Evolutionary conservation across 768 basidiomycete genomes (phyloP).

Genomic region (Serendipita sp.): DNA sequence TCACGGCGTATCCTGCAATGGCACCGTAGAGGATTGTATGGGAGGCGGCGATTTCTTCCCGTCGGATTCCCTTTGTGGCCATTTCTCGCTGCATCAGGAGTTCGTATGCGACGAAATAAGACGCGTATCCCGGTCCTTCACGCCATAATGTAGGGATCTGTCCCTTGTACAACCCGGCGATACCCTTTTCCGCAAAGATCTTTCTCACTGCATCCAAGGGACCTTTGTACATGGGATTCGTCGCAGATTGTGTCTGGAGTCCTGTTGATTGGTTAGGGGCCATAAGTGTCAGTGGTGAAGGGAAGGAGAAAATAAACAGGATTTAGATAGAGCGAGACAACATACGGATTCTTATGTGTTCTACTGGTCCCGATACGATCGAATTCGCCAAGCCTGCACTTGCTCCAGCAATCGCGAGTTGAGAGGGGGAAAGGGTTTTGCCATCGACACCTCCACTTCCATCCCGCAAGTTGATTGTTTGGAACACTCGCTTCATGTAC

Average conservation of each 20-base stretch:
- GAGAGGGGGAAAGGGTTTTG: constrained; percentile 36
- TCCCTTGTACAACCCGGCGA: constrained; percentile 82
- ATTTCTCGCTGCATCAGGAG: constrained; percentile 81
- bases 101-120: constrained; percentile 88
- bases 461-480: constrained; percentile 36
- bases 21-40: constrained; percentile 82
- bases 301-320: neutral
- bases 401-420: constrained; percentile 65
- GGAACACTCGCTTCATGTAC: constrained; percentile 66
- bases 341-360: constrained; percentile 92
- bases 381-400: constrained; percentile 82
- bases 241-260: constrained; percentile 76
- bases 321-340: constrained; percentile 7
- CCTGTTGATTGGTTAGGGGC: constrained; percentile 29
- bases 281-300: neutral
- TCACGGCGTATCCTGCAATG: constrained; percentile 77
- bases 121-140: constrained; percentile 67
- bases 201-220: constrained; percentile 81
- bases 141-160: constrained; percentile 77
- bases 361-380: constrained; percentile 87
- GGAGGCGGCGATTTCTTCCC: constrained; percentile 44
- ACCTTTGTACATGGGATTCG: constrained; percentile 60
- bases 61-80: constrained; percentile 16
- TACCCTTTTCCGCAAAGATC: constrained; percentile 57
- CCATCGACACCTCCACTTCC: constrained; percentile 56